These are phyloP conservation scores for Davidsoniella virescens DNA, from an alignment of 2,329 filamentous ascomycete genomes.

Conservation along the genomic window DNA sequence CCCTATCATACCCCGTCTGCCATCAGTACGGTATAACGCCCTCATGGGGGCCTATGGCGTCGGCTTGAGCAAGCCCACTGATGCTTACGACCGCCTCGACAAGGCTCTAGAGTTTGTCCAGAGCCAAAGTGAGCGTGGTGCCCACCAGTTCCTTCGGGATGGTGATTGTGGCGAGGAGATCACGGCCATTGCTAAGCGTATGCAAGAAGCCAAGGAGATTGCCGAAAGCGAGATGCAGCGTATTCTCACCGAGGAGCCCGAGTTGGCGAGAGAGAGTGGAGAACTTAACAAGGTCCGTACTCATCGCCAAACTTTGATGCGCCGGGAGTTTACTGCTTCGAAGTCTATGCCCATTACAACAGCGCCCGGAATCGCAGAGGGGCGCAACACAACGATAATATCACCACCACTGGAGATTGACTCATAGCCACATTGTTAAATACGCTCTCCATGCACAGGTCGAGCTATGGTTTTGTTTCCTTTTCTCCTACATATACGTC, in stretches of 20 bases:
- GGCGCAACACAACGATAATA: too few relatives aligned
- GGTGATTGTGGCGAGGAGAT: conserved; percentile 73
- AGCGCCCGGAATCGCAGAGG: too few relatives aligned
- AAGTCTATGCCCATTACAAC: too few relatives aligned
- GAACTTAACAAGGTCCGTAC: conserved; percentile 30
- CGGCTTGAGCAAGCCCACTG: conserved; percentile 18
- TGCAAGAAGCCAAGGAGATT: conserved; percentile 45
- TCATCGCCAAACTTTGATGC: conserved; percentile 36
- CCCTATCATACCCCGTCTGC: conserved; percentile 18
- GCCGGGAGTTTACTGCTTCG: conserved; percentile 22
- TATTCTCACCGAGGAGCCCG: conserved; percentile 35
- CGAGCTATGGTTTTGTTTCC: too few relatives aligned
- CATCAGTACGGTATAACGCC: conserved; percentile 25
- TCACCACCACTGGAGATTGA: too few relatives aligned
- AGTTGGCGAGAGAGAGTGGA: conserved; percentile 23
- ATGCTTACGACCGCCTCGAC: conserved; percentile 58
- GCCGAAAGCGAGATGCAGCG: conserved; percentile 44
- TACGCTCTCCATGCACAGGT: too few relatives aligned
- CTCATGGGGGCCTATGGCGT: conserved; percentile 15
- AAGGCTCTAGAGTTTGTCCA: conserved; percentile 67
- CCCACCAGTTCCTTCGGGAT: conserved; percentile 76
- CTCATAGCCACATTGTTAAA: too few relatives aligned
- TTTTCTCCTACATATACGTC: too few relatives aligned
- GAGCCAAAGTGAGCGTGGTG: conserved; percentile 66
- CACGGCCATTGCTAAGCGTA: conserved; percentile 46